Conservation (phyloP, 805 yeast genomes). For the Kregervanrija fluxuum region DNA sequence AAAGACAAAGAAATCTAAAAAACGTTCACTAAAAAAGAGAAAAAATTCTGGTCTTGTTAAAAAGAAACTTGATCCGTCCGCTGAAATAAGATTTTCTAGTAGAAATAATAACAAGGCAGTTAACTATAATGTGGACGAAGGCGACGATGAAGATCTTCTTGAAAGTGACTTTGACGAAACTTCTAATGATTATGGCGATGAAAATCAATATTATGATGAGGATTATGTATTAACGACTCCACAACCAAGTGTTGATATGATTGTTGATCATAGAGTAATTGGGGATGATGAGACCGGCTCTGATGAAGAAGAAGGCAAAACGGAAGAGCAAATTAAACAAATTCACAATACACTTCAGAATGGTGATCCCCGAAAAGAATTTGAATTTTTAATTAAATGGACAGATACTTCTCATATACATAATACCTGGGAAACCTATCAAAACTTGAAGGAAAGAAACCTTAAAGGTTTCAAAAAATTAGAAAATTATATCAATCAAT, state of each 20-base stretch:
- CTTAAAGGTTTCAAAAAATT: slow-evolving; percentile 75
- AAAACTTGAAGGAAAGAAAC: slow-evolving; percentile 33
- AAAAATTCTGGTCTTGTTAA: slow-evolving; percentile 8
- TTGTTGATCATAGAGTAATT: slow-evolving; percentile 47
- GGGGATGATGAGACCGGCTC: slow-evolving; percentile 24
- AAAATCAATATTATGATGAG: slow-evolving; percentile 17
- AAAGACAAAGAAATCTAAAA: slow-evolving; percentile 29
- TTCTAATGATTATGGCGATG: slow-evolving; percentile 19
- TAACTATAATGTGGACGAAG: slow-evolving; percentile 65
- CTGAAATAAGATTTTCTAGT: slow-evolving; percentile 59
- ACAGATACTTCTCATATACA: slow-evolving; percentile 80
- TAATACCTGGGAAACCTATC: slow-evolving; percentile 86
- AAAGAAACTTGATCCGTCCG: not conserved
- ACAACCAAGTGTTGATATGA: slow-evolving; percentile 29
- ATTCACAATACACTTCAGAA: slow-evolving; percentile 11
- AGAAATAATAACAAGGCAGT: slow-evolving; percentile 59
- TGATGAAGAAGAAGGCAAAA: slow-evolving; percentile 29
- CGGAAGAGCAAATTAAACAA: slow-evolving; percentile 18
- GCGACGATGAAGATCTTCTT: slow-evolving; percentile 47
- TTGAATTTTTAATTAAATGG: slow-evolving; percentile 75
- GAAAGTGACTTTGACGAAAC: slow-evolving; percentile 35
- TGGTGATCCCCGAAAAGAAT: slow-evolving; percentile 49
- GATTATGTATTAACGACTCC: slow-evolving; percentile 10
- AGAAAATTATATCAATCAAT: slow-evolving; percentile 83
- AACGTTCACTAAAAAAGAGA: slow-evolving; percentile 14